A percentile compares a stretch with the other conserved stretches of the same genome.
Evolutionary conservation across 2,329 filamentous ascomycete species (phyloP).

Genomic region (Aschersonia sp.): DNA sequence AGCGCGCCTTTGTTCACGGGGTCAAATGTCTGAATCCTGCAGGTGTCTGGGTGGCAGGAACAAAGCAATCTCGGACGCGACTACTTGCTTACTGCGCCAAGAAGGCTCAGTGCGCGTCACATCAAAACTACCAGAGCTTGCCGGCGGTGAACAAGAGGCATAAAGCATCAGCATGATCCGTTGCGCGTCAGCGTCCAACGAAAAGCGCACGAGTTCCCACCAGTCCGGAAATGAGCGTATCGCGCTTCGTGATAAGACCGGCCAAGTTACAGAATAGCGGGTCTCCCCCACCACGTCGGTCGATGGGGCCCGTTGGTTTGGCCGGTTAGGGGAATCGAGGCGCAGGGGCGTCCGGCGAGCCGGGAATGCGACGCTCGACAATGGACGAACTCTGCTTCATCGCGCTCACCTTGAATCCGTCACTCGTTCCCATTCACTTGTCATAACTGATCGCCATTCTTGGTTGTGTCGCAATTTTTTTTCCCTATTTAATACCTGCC

Average conservation of each 20-base stretch:
- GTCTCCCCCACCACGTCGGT: neutral
- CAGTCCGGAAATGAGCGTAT: neutral
- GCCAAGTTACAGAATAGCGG: neutral
- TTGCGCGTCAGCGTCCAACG: too few species aligned
- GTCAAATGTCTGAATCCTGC: too few species aligned
- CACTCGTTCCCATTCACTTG: neutral
- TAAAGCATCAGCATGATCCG: too few species aligned
- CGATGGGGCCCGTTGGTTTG: neutral
- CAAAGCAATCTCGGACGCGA: neutral
- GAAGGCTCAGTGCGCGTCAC: too few species aligned
- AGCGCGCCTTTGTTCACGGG: neutral
- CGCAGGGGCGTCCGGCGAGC: neutral
- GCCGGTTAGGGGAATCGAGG: neutral
- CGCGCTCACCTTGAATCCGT: neutral
- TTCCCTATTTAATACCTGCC: too few species aligned
- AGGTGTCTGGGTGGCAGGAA: neutral
- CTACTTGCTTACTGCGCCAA: neutral
- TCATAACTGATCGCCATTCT: too few species aligned
- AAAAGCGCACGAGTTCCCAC: neutral
- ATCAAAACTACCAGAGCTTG: neutral
- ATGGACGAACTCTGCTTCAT: neutral
- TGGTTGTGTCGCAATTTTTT: too few species aligned
- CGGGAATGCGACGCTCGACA: neutral
- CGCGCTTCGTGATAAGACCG: neutral
- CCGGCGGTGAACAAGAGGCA: too few species aligned